Base-by-base conservation (phyloP, 495 filamentous ascomycete species). In the Neurospora tetrasperma region DNA sequence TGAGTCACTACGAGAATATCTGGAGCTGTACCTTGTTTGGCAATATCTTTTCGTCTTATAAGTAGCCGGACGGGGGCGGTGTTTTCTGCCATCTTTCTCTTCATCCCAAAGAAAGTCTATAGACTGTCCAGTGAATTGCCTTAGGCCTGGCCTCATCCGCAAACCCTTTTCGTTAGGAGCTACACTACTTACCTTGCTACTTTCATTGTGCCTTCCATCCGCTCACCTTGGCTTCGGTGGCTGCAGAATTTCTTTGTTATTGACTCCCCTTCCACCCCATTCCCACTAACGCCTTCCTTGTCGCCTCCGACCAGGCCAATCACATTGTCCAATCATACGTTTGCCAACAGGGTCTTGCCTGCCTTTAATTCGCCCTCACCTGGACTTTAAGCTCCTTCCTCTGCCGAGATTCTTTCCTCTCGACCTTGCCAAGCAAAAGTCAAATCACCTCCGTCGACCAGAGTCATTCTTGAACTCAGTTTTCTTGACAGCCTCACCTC, bases 201-300 rank as follows among this genome's bases (percentile, higher is more conserved):
- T 12, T 12, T n/a, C n/a, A 38, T 66, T 66, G 54, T 66, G 54
- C 27, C 54, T 66, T 66, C 54, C 54, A 31, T 66, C 54, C 14
- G 23, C 54, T 66, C 54, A 66, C 14, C 27, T 66, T 66, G 54
- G 54, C 54, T 66, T 66, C 27, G 39, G 39, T 71, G 70, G 70
- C 40, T 71, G 23, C 42, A 71, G 41, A 35, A 59, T 71, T 71
- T 71, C 70, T 71, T 71, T 71, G 70, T 71, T 71, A 46, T 59
- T n/a, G 70, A 71, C 70, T 35, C 48, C 42, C 54, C 23, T 62
- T 62, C 23, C 27, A 18, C 54, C 27, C 27, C 11, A 46, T 16
- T 62, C 54, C 54, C 31, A 27, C 12, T 62, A 23, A 23, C 11
- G 23, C 54, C 54, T 66, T 66, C 54, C 54, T 66, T 66, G 54